Evolutionary conservation across 163 green algal species (phyloP).

Genomic region (Scenedesmus sp.): DNA sequence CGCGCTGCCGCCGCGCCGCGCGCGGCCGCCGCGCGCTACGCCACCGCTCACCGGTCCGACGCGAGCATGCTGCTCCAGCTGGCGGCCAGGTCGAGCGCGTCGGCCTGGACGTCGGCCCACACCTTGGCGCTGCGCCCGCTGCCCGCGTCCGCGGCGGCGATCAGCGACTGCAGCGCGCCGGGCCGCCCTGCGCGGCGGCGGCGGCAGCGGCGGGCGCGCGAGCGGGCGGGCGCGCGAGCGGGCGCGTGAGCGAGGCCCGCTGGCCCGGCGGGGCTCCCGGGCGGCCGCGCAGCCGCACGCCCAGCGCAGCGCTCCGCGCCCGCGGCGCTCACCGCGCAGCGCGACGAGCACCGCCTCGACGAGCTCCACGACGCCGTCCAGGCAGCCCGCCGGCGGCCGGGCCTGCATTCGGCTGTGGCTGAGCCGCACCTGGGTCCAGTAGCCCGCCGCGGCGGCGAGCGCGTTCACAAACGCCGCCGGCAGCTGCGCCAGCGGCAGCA

Average conservation of each 20-base stretch:
- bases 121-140: not conserved
- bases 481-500: constrained; percentile 10
- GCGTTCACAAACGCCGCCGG: constrained; percentile 1
- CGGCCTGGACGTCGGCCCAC: not conserved
- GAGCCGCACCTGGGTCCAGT: constrained; percentile 22
- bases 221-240: too few relatives aligned
- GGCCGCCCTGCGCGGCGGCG: constrained; percentile 4
- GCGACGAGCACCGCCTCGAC: constrained; percentile 35
- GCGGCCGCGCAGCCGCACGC: not conserved
- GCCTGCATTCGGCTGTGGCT: constrained; percentile 11
- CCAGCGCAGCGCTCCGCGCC: not conserved
- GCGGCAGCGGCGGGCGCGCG: not conserved
- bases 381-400: not conserved
- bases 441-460: not conserved
- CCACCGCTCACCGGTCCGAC: not conserved
- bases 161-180: not conserved
- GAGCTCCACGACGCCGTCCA: constrained; percentile 4
- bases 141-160: constrained; percentile 1
- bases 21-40: too few relatives aligned
- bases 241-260: too few relatives aligned
- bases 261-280: too few relatives aligned
- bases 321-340: constrained; percentile 6
- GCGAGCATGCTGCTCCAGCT: constrained; percentile 28
- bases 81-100: constrained; percentile 35
- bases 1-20: too few relatives aligned